Percentiles rank a stretch among this genome's conserved stretches.
Evolutionary conservation across 1,139 yeast species (phyloP).

Genomic region (Candida sanyaensis): DNA sequence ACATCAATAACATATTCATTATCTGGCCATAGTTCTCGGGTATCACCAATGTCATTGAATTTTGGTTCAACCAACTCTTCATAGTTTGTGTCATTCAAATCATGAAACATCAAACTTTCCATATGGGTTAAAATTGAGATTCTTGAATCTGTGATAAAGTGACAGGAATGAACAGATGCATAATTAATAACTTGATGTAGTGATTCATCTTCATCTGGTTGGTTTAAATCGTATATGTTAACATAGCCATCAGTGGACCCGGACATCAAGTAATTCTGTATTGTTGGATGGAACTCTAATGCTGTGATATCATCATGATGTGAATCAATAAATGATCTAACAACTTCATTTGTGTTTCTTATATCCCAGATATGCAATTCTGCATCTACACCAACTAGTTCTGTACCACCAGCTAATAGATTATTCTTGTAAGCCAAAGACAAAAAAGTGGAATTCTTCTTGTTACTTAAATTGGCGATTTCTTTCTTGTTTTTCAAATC

Average conservation of each 20-base stretch:
- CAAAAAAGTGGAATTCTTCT: constrained; percentile 41
- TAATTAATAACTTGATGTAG: constrained; percentile 84
- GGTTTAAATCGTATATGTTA: constrained; percentile 74
- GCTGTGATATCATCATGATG: constrained; percentile 94
- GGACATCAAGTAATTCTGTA: constrained; percentile 62
- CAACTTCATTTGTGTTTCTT: constrained; percentile 34
- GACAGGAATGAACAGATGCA: constrained; percentile 83
- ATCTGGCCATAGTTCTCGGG: constrained; percentile 63
- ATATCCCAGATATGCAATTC: constrained; percentile 79
- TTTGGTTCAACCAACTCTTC: constrained; percentile 57
- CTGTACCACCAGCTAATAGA: constrained; percentile 82
- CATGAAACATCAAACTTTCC: constrained; percentile 85
- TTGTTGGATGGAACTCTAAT: constrained; percentile 75
- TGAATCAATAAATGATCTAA: constrained; percentile 71
- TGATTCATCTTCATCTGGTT: constrained; percentile 80
- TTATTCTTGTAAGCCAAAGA: constrained; percentile 41
- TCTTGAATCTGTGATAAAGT: constrained; percentile 62
- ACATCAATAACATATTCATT: constrained; percentile 88
- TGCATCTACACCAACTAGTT: constrained; percentile 78
- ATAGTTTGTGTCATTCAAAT: constrained; percentile 62
- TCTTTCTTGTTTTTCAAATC: constrained; percentile 50
- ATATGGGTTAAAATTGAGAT: constrained; percentile 83
- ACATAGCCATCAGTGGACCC: constrained; percentile 96
- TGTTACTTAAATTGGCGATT: constrained; percentile 33
- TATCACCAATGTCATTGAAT: constrained; percentile 74